A percentile compares a stretch with the other conserved stretches of the same genome.
Evolutionary conservation across 2,329 filamentous ascomycete species (phyloP).

Genomic region (Phaeosphaeriaceae sp.): DNA sequence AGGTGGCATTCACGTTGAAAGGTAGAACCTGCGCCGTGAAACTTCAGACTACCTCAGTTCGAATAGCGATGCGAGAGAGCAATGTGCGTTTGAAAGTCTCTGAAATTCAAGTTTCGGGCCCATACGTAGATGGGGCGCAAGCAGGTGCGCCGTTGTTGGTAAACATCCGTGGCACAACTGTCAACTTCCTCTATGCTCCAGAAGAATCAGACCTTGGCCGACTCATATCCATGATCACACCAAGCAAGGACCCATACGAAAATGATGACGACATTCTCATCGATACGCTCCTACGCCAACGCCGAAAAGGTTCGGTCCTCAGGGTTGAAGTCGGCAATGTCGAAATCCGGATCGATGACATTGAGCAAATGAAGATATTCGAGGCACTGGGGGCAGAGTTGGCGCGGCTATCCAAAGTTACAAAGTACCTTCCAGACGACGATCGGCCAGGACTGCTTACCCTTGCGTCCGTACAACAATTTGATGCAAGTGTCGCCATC

Average conservation of each 20-base stretch:
- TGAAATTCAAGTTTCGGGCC: conserved; percentile 76
- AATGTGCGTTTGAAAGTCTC: conserved; percentile 76
- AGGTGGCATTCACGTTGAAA: conserved; percentile 75
- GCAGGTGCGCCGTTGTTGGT: conserved; percentile 67
- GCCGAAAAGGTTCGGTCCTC: conserved; percentile 83
- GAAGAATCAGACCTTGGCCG: conserved; percentile 81
- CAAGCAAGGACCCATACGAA: conserved; percentile 88
- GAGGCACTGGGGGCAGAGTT: conserved; percentile 78
- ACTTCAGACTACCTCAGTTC: conserved; percentile 80
- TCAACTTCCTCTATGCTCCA: conserved; percentile 74
- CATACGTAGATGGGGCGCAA: conserved; percentile 62
- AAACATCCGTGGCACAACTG: conserved; percentile 69
- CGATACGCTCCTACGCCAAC: conserved; percentile 85
- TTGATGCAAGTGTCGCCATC: conserved; percentile 68
- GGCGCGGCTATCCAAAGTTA: conserved; percentile 80
- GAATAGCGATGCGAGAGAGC: conserved; percentile 76
- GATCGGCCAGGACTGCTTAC: conserved; percentile 88
- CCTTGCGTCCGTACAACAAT: conserved; percentile 68
- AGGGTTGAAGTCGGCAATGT: conserved; percentile 71
- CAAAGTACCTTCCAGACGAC: conserved; percentile 95
- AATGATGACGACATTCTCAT: conserved; percentile 93
- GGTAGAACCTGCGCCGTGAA: conserved; percentile 78
- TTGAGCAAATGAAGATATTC: conserved; percentile 71
- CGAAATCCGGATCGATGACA: conserved; percentile 66
- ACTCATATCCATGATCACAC: conserved; percentile 84